phyloP scores from a whole-genome alignment of 441 rosid species.

The Gossypium schwendimanii region DNA sequence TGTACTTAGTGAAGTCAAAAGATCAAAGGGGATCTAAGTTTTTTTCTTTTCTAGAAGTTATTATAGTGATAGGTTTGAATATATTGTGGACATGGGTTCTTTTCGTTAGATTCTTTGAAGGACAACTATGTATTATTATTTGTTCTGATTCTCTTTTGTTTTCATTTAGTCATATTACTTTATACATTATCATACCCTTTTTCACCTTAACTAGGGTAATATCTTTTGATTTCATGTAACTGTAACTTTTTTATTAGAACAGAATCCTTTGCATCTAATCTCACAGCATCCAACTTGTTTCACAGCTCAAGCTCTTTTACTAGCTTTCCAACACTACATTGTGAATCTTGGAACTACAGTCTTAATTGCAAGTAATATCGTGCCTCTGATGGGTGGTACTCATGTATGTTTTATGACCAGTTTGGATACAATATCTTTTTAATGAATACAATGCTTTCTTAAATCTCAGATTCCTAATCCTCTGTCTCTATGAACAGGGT shows the following conservation, averaged over 20 bases:
- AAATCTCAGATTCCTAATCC: neutral
- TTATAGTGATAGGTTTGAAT: neutral
- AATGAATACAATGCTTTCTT: neutral
- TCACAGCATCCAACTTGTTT: constrained; percentile 12
- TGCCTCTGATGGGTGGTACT: constrained; percentile 77
- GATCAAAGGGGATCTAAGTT: neutral
- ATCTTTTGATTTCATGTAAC: neutral
- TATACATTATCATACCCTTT: neutral
- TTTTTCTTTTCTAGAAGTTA: neutral
- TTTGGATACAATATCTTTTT: neutral
- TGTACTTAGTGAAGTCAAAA: constrained; percentile 5
- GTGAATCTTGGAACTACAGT: constrained; percentile 87
- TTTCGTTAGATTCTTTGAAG: constrained; percentile 3
- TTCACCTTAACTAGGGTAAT: neutral
- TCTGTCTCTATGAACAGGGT: constrained; percentile 42
- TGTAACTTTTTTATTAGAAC: neutral
- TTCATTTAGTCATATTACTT: neutral
- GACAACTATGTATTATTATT: neutral
- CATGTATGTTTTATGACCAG: constrained; percentile 38
- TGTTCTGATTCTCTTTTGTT: constrained; percentile 26
- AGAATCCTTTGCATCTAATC: constrained; percentile 5
- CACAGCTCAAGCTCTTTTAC: constrained; percentile 56
- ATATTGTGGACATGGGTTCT: neutral
- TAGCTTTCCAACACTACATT: constrained; percentile 88
- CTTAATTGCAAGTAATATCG: constrained; percentile 56